These are phyloP conservation scores for Fusarium protoensiforme DNA, from an alignment of 2,329 filamentous ascomycete species.

Conservation along the genomic window DNA sequence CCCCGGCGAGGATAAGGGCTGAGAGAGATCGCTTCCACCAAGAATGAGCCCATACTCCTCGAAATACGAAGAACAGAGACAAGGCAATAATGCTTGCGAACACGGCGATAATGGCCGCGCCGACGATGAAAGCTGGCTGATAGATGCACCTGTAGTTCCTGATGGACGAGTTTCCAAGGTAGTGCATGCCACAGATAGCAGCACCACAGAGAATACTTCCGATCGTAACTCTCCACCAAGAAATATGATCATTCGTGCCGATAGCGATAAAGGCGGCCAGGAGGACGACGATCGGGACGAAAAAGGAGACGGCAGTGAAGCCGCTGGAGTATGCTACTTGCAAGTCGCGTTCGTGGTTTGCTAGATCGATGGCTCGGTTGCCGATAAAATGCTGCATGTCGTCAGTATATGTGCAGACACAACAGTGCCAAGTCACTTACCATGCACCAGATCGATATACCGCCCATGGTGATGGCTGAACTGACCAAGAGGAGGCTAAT, in stretches of 20 bases:
- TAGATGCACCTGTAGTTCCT: constrained; percentile 78
- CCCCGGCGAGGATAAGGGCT: constrained; percentile 74
- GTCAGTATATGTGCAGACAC: neutral
- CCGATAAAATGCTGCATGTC: constrained; percentile 66
- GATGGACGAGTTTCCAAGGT: constrained; percentile 85
- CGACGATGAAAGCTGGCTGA: constrained; percentile 67
- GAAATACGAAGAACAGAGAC: constrained; percentile 79
- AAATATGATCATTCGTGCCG: constrained; percentile 67
- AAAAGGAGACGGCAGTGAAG: constrained; percentile 80
- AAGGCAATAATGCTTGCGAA: constrained; percentile 76
- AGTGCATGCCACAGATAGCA: constrained; percentile 87
- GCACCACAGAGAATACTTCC: constrained; percentile 77
- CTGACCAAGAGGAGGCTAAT: constrained; percentile 69
- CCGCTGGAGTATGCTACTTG: constrained; percentile 79
- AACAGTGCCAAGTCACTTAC: constrained; percentile 45
- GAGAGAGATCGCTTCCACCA: constrained; percentile 79
- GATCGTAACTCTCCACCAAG: constrained; percentile 65
- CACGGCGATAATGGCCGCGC: constrained; percentile 78
- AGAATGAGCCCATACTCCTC: constrained; percentile 78
- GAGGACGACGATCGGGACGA: constrained; percentile 80
- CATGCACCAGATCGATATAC: constrained; percentile 79
- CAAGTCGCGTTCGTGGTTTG: constrained; percentile 66
- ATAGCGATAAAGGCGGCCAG: constrained; percentile 77
- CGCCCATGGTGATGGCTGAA: constrained; percentile 76
- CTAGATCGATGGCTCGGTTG: constrained; percentile 82